Evolutionary conservation across 129 eudicot species (phyloP).

Genomic region (Chrysanthemum makinoi): DNA sequence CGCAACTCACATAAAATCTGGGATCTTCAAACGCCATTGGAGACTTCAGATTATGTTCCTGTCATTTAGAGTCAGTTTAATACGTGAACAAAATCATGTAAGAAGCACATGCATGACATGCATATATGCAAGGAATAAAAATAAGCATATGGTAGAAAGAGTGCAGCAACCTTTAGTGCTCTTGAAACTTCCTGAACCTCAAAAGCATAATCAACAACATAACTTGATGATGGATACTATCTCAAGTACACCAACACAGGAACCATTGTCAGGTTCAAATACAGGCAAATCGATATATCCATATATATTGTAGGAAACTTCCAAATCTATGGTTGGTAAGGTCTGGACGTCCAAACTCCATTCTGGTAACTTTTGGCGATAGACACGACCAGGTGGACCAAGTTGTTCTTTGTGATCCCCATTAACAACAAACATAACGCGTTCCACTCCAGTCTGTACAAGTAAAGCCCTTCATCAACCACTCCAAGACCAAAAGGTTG

Average conservation of each 20-base stretch:
- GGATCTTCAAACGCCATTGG: slow-evolving; percentile 13
- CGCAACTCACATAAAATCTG: background rate
- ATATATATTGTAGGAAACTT: slow-evolving; percentile 1
- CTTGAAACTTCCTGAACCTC: slow-evolving; percentile 15
- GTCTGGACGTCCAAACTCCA: slow-evolving; percentile 1
- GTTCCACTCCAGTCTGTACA: slow-evolving; percentile 3
- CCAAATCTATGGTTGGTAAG: slow-evolving; percentile 8
- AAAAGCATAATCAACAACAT: slow-evolving; percentile 15
- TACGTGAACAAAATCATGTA: background rate
- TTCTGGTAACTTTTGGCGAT: slow-evolving; percentile 11
- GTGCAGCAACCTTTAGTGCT: slow-evolving; percentile 9
- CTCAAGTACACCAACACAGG: slow-evolving; percentile 13
- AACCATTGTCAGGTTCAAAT: slow-evolving; percentile 8
- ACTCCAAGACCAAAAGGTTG: slow-evolving; percentile 25
- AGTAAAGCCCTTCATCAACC: slow-evolving; percentile 20
- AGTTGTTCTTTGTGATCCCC: slow-evolving; percentile 12
- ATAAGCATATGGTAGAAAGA: background rate
- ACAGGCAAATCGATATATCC: slow-evolving; percentile 1
- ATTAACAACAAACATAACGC: background rate
- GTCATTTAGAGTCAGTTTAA: background rate
- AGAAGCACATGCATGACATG: background rate
- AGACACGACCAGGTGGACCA: slow-evolving; percentile 20
- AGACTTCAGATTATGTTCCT: slow-evolving; percentile 14
- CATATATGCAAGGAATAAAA: background rate
- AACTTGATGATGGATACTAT: slow-evolving; percentile 12